Conservation (phyloP, 2,329 filamentous ascomycete genomes). For the Drechslera avenae region DNA sequence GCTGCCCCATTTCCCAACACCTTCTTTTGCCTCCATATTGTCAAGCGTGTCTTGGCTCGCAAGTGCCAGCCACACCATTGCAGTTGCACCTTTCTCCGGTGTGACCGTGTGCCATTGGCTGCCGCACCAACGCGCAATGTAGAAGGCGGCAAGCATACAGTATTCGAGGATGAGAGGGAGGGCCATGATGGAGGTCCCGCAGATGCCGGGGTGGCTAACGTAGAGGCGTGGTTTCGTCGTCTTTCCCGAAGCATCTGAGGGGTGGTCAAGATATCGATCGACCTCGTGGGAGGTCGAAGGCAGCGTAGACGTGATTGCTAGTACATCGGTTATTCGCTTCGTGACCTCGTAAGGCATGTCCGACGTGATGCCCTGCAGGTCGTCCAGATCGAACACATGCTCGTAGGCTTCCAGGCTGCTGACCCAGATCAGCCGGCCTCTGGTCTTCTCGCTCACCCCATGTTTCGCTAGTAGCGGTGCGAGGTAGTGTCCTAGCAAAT, state of each 20-base stretch:
- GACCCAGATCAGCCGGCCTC: constrained; percentile 81
- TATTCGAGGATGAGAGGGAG: constrained; percentile 72
- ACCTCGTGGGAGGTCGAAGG: constrained; percentile 63
- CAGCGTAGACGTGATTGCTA: constrained; percentile 74
- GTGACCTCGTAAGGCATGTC: constrained; percentile 77
- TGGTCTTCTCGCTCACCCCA: constrained; percentile 44
- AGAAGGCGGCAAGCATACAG: constrained; percentile 70
- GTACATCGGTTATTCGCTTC: constrained; percentile 84
- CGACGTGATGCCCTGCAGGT: constrained; percentile 75
- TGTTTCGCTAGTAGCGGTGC: constrained; percentile 70
- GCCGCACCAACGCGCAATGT: constrained; percentile 75
- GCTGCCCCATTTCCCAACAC: constrained; percentile 82
- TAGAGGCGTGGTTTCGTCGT: constrained; percentile 66
- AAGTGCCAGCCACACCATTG: constrained; percentile 79
- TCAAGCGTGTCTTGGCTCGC: constrained; percentile 68
- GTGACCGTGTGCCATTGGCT: constrained; percentile 85
- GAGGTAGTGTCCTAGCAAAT: constrained; percentile 81
- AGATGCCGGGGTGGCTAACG: constrained; percentile 83
- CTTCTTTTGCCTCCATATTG: constrained; percentile 55
- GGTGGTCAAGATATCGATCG: constrained; percentile 31
- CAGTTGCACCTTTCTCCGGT: constrained; percentile 76
- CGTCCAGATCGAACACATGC: constrained; percentile 64
- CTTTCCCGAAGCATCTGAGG: constrained; percentile 15
- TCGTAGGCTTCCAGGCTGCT: constrained; percentile 75
- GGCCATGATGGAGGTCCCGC: constrained; percentile 79